phyloP scores from a whole-genome alignment of 2,329 filamentous ascomycete genomes.

The Colletotrichum euphorbiae region DNA sequence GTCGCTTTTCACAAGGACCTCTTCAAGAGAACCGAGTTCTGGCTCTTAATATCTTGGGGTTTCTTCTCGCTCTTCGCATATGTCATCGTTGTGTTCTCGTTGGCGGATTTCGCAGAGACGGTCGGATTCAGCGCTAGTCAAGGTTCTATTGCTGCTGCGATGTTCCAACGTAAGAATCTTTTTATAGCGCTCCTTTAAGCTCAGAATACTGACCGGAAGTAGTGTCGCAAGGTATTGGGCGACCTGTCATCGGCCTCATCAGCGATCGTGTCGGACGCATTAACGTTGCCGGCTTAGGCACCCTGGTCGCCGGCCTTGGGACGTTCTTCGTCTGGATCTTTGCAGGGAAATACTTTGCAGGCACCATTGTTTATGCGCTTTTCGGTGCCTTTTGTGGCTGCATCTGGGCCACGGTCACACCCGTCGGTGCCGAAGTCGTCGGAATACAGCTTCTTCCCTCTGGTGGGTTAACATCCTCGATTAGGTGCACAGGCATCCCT shows the following conservation, averaged over 20 bases:
- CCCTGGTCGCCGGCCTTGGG: slow-evolving; percentile 72
- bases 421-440: slow-evolving; percentile 79
- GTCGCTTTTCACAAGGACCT: slow-evolving; percentile 73
- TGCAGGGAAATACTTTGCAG: slow-evolving; percentile 71
- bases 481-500: rapidly evolving
- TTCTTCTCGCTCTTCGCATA: slow-evolving; percentile 81
- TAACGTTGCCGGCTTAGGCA: slow-evolving; percentile 76
- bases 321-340: slow-evolving; percentile 80
- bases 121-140: slow-evolving; percentile 76
- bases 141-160: slow-evolving; percentile 77
- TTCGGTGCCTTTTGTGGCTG: slow-evolving; percentile 77
- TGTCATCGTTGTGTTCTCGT: slow-evolving; percentile 79
- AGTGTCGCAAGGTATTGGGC: slow-evolving; percentile 73
- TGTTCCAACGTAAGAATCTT: slow-evolving; percentile 70
- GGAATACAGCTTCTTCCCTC: slow-evolving; percentile 76
- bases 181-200: slow-evolving; percentile 41
- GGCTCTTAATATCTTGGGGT: slow-evolving; percentile 74
- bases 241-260: slow-evolving; percentile 78
- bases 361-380: slow-evolving; percentile 78
- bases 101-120: slow-evolving; percentile 77
- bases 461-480: slow-evolving; percentile 48
- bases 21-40: slow-evolving; percentile 71
- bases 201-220: slow-evolving; percentile 7
- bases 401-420: slow-evolving; percentile 76
- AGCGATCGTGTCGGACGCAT: slow-evolving; percentile 77